These are phyloP conservation scores for Castanea mollissima DNA, from an alignment of 306 rosid species.

Conservation along the genomic window DNA sequence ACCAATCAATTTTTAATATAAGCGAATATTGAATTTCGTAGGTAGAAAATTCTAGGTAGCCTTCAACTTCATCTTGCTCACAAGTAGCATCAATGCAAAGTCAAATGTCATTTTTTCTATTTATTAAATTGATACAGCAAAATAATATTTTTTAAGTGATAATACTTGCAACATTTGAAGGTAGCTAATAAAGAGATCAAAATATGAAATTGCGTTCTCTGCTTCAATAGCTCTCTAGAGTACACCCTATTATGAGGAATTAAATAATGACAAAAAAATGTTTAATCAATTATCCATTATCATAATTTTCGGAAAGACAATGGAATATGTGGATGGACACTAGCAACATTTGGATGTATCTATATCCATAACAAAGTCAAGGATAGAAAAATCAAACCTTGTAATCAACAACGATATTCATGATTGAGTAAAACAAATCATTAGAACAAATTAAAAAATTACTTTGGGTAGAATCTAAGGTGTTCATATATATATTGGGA, in stretches of 20 bases:
- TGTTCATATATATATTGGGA: no score
- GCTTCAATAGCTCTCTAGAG: slow-evolving; percentile 95
- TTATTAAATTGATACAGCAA: slow-evolving; percentile 3
- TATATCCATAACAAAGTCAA: no score
- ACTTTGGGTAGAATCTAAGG: no score
- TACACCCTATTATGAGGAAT: slow-evolving; percentile 89
- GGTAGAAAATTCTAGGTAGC: slow-evolving; percentile 94
- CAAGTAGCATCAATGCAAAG: slow-evolving; percentile 12
- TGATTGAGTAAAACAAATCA: no score
- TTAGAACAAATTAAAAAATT: no score
- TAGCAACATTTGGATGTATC: no score
- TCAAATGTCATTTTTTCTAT: not conserved
- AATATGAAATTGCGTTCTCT: slow-evolving; percentile 49
- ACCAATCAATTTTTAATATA: no score
- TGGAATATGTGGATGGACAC: no score
- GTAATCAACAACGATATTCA: no score
- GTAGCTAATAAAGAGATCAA: slow-evolving; percentile 6
- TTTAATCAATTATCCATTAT: slow-evolving; percentile 11
- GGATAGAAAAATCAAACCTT: no score
- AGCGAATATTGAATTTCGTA: not conserved
- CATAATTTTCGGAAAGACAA: no score
- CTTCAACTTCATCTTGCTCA: slow-evolving; percentile 88
- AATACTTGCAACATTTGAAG: not conserved
- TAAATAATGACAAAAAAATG: slow-evolving; percentile 25
- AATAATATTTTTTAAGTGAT: not conserved